These are phyloP conservation scores for Martiniozyma abietophila DNA, from an alignment of 805 yeast genomes.

Conservation along the genomic window DNA sequence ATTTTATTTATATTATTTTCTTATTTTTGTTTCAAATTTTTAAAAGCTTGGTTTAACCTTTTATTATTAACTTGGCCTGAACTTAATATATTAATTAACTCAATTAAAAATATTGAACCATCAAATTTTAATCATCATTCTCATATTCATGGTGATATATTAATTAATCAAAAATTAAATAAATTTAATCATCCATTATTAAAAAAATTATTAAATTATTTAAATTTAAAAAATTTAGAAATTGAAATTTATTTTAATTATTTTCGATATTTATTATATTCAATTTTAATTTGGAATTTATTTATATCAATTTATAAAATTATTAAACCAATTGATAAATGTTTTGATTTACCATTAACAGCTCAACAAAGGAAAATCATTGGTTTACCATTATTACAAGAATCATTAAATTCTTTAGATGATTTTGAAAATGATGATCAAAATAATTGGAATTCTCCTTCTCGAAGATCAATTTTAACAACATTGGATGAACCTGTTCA, in stretches of 20 bases:
- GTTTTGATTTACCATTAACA: slow-evolving; percentile 41
- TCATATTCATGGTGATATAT: too few species aligned
- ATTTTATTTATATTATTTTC: slow-evolving; percentile 24
- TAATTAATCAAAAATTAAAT: too few species aligned
- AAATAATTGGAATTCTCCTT: neutral
- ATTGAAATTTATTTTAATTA: too few species aligned
- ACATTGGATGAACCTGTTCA: slow-evolving; percentile 3
- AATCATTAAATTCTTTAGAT: slow-evolving; percentile 3
- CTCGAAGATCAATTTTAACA: neutral
- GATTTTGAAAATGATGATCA: slow-evolving; percentile 2
- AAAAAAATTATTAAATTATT: too few species aligned
- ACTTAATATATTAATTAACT: too few species aligned
- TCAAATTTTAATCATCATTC: too few species aligned
- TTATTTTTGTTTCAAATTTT: slow-evolving; percentile 24
- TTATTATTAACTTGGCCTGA: too few species aligned
- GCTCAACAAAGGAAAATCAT: slow-evolving; percentile 36
- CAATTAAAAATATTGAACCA: too few species aligned
- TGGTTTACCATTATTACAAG: slow-evolving; percentile 27
- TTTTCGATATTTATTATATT: too few species aligned
- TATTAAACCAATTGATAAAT: slow-evolving; percentile 37
- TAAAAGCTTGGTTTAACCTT: too few species aligned
- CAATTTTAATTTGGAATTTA: slow-evolving; percentile 23
- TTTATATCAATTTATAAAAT: slow-evolving; percentile 23
- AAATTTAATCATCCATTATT: too few species aligned
- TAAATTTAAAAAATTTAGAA: too few species aligned